These are phyloP conservation scores for Rhodocollybia butyracea DNA, from an alignment of 768 basidiomycete genomes.

Conservation along the genomic window DNA sequence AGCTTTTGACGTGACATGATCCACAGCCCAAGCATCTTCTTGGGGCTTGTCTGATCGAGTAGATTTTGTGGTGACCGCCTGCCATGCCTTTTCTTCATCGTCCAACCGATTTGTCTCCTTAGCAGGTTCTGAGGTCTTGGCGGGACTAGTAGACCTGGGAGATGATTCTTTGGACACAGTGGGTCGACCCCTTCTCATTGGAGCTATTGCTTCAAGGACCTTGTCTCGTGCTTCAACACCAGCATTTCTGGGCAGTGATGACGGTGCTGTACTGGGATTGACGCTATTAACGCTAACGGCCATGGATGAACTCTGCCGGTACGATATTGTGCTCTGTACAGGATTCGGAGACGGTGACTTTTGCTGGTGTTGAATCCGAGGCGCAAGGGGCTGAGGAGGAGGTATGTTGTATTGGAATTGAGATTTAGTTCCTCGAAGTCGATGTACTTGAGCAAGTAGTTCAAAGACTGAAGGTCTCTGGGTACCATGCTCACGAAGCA, in stretches of 20 bases:
- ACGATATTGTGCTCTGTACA: slow-evolving; percentile 25
- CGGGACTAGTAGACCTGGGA: slow-evolving; percentile 31
- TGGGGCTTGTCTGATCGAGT: slow-evolving; percentile 15
- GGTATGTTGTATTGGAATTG: slow-evolving; percentile 66
- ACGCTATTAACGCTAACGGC: slow-evolving; percentile 11
- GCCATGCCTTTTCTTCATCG: slow-evolving; percentile 50
- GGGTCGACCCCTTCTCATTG: slow-evolving; percentile 73
- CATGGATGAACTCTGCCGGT: slow-evolving; percentile 18
- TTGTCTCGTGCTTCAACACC: slow-evolving; percentile 73
- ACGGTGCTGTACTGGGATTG: slow-evolving; percentile 1
- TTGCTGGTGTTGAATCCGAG: slow-evolving; percentile 29
- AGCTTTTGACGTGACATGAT: slow-evolving; percentile 20
- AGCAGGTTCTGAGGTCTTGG: slow-evolving; percentile 21
- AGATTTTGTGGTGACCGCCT: slow-evolving; percentile 28
- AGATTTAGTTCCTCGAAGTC: slow-evolving; percentile 83
- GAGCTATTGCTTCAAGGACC: slow-evolving; percentile 75
- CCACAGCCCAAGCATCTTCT: slow-evolving; percentile 34
- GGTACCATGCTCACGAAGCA: slow-evolving; percentile 88
- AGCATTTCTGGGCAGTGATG: slow-evolving; percentile 35
- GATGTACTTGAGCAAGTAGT: slow-evolving; percentile 77
- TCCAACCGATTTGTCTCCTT: slow-evolving; percentile 29
- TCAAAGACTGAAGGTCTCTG: slow-evolving; percentile 89
- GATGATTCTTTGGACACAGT: slow-evolving; percentile 28
- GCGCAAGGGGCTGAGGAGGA: slow-evolving; percentile 42
- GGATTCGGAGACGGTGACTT: slow-evolving; percentile 25